Conservation (phyloP, 306 rosid genomes). For the Leucaena leucocephala region DNA sequence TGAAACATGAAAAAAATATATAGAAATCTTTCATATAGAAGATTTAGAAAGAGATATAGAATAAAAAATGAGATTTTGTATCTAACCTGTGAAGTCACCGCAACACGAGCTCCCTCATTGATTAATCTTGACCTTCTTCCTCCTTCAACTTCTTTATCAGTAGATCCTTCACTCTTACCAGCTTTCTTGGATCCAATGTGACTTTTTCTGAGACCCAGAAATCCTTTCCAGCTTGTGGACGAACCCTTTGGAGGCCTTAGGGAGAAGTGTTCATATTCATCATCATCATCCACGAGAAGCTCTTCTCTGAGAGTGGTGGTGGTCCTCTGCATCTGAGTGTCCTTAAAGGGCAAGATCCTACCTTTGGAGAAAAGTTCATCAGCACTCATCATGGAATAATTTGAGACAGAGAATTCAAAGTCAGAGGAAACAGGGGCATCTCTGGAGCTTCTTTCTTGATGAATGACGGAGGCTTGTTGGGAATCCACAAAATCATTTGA, state of each 20-base stretch:
- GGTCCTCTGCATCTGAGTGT: conserved; percentile 48
- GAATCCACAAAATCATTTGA: conserved; percentile 82
- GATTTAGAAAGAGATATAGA: conserved; percentile 10
- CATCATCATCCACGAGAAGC: conserved; percentile 53
- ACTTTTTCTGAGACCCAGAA: conserved; percentile 71
- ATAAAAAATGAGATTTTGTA: neutral
- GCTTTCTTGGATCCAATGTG: conserved; percentile 72
- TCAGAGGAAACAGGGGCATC: conserved; percentile 63
- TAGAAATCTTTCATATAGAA: neutral
- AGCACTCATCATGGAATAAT: conserved; percentile 81
- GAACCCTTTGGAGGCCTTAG: conserved; percentile 69
- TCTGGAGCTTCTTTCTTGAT: conserved; percentile 51
- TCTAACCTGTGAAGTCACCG: conserved; percentile 58
- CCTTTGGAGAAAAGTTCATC: conserved; percentile 95
- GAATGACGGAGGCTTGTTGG: conserved; percentile 46
- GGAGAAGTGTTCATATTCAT: conserved; percentile 38
- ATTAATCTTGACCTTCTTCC: conserved; percentile 44
- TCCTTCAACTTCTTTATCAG: conserved; percentile 32
- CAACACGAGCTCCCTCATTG: conserved; percentile 44
- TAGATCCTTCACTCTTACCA: conserved; percentile 45
- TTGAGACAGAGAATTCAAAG: conserved; percentile 75
- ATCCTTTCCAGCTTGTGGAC: conserved; percentile 71
- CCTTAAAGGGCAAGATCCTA: conserved; percentile 71
- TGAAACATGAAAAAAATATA: conserved; percentile 32
- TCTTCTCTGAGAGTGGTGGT: conserved; percentile 84